Base-by-base conservation (phyloP, 2,329 filamentous ascomycete species). In the Juglanconis sp. region DNA sequence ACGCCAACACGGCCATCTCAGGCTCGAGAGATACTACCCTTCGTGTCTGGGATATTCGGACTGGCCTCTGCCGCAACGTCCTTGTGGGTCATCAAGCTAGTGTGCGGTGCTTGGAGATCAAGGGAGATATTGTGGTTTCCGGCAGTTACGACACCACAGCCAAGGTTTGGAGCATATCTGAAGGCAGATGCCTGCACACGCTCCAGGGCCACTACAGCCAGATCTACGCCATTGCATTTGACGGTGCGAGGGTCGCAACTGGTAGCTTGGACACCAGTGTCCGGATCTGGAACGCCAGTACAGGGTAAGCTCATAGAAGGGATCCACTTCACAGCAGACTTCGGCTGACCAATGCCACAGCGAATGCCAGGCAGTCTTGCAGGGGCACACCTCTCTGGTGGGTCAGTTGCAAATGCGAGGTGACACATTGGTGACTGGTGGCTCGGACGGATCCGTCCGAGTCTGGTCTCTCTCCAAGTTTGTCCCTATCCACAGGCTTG, bases 181-280 rank as follows among this genome's bases (percentile, higher is more conserved):
- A 97, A 75, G 95, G 95, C 35, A 87, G 92, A 64, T 99, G 95
- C 73, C 79, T 98, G 57, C 88, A 94, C 66, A 97, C 92, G 0
- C 81, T 99, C 44, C 88, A 89, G 49, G 95, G 95, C 0, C 95
- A 99, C 75, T 99, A 97, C 76, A 98, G 94, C 72, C 95, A 99
- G 72, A 99, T 99, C 61, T 99, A 99, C 72, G 95, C 95, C 24
- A 96, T 99, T 71, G 95, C 95, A 1, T 99, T 98, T 74, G 95
- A 99, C 72, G 95, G 95, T 44, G 88, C 88, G 67, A 86, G 93
- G 65, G 93, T 99, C 60, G 94, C 96, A 40, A 99, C 95, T 9
- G 95, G 95, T 55, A 97, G 93, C 73, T 79, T 99, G 63, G 95
- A 99, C 75, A 99, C 95, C 3, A 97, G 94, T 68, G 94, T 99